Percentiles rank a stretch among this genome's conserved stretches.
phyloP scores from a whole-genome alignment of 2,329 filamentous ascomycete species.

The Colletotrichum navitas region DNA sequence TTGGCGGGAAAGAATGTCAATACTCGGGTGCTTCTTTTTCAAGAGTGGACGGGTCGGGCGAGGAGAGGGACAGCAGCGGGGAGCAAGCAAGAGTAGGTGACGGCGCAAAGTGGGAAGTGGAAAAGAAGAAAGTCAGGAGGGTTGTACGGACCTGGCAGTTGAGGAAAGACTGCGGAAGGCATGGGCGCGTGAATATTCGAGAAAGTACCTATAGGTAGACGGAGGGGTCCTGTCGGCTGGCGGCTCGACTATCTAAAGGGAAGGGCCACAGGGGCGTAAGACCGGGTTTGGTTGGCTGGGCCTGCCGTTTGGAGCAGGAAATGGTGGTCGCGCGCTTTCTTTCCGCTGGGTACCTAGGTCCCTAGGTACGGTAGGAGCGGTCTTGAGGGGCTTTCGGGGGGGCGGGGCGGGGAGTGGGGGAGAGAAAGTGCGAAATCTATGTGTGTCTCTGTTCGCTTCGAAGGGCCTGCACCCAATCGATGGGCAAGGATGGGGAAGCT shows the following conservation, averaged over 20 bases:
- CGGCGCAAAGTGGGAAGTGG: not conserved
- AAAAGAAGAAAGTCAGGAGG: slow-evolving; percentile 4
- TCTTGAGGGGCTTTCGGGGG: not conserved
- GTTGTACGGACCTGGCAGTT: slow-evolving; percentile 37
- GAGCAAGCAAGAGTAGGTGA: not conserved
- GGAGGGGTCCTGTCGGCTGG: slow-evolving; percentile 11
- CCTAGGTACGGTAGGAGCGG: not conserved
- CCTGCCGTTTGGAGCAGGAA: slow-evolving; percentile 33
- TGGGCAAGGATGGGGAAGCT: slow-evolving; percentile 39
- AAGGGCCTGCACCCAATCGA: slow-evolving; percentile 34
- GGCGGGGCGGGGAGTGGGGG: not conserved
- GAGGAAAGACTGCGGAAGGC: slow-evolving; percentile 40
- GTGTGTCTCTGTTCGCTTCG: slow-evolving; percentile 20
- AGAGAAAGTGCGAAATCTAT: slow-evolving; percentile 18
- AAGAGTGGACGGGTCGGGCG: not conserved
- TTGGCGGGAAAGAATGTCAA: slow-evolving; percentile 27
- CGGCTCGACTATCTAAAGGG: slow-evolving; percentile 27
- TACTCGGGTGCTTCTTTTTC: not conserved
- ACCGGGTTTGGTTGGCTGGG: slow-evolving; percentile 22
- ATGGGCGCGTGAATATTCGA: slow-evolving; percentile 33
- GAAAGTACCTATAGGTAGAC: not conserved
- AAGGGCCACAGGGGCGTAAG: slow-evolving; percentile 33
- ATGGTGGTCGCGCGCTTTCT: slow-evolving; percentile 23
- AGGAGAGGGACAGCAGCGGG: not conserved
- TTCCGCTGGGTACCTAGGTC: not conserved